Base-by-base conservation (phyloP, 2,329 filamentous ascomycete genomes). In the Fusarium penzigii region DNA sequence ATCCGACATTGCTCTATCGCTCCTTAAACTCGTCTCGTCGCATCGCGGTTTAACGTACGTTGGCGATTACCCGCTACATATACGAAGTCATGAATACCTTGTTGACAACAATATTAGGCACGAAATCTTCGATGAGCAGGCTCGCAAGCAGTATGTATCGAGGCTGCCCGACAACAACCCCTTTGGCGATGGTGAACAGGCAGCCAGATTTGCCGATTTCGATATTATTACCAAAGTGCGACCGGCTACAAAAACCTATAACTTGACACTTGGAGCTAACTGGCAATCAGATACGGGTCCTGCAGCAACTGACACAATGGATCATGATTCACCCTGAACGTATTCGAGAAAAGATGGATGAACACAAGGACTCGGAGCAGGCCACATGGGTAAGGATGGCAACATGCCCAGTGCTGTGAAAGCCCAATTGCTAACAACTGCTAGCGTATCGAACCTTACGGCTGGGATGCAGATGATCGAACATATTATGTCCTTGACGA, bases 401-500 rank as follows among this genome's bases (percentile, higher is more conserved):
- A 17, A 7, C 13, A 78, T 78, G 77, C 58, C 6, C 5, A 46
- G 7, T 6, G 5, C 5, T 14, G 14, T 17, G 17, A 4, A 41
- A 32, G 13, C 1, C 2, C 25, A 25, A 17, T 39, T 25, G 53
- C 55, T 70, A 51, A 71, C 40, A 17, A 8, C 13, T 6, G 17
- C 9, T 48, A 88, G 85, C 78, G 86, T 53, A 91, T 94, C 60
- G 89, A 93, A 65, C 88, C 89, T 0, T 86, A 88, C 56, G 94
- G 94, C 10, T 97, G 91, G 85, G 94, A 99, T 70, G 81, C 85
- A 17, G 80, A 96, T 43, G 92, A 96, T 58, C 87, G 91, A 38
- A 86, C 86, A 36, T 96, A 97, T 68, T 96, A 88, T 66, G 87
- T 97, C 3, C 81, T 99, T 4, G 93, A 97, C 64, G 94, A 99